Evolutionary conservation across 371 early-diverging fungal species (phyloP).

Genomic region (Parasitella parasitica): DNA sequence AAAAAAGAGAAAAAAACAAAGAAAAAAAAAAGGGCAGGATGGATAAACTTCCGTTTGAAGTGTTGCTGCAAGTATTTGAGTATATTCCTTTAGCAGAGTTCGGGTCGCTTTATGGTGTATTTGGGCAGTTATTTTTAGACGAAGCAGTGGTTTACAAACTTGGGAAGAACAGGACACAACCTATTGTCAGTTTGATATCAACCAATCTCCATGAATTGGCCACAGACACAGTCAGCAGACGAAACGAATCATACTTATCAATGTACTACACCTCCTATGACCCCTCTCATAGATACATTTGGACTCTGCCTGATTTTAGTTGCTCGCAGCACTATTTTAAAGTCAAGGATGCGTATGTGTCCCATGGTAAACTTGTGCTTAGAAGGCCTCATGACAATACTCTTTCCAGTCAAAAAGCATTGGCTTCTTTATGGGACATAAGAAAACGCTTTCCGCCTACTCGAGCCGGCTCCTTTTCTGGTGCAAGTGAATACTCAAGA

Average conservation of each 20-base stretch:
- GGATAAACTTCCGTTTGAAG: conserved; percentile 38
- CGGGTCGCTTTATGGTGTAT: conserved; percentile 26
- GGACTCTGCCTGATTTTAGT: conserved; percentile 35
- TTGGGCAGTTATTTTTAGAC: conserved; percentile 29
- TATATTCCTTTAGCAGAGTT: conserved; percentile 29
- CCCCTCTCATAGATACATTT: conserved; percentile 24
- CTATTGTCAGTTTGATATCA: conserved; percentile 37
- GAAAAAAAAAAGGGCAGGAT: conserved; percentile 6
- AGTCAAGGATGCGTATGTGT: conserved; percentile 50
- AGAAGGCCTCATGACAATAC: conserved; percentile 11
- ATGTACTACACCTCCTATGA: conserved; percentile 31
- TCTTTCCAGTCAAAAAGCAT: neutral
- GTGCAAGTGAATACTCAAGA: conserved; percentile 26
- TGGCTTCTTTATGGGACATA: conserved; percentile 35
- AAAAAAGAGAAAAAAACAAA: too few relatives aligned
- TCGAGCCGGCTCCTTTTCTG: conserved; percentile 31
- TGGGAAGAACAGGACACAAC: conserved; percentile 8
- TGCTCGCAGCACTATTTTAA: conserved; percentile 31
- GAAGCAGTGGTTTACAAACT: conserved; percentile 35
- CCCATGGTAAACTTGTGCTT: conserved; percentile 47
- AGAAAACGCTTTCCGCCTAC: conserved; percentile 29
- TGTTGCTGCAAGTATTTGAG: conserved; percentile 32
- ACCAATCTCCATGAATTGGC: conserved; percentile 48
- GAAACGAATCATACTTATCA: conserved; percentile 36
- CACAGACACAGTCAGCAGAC: conserved; percentile 9